Evolutionary conservation across 176 grass and related monocot genomes (phyloP).

Genomic region (Raddia guianensis): DNA sequence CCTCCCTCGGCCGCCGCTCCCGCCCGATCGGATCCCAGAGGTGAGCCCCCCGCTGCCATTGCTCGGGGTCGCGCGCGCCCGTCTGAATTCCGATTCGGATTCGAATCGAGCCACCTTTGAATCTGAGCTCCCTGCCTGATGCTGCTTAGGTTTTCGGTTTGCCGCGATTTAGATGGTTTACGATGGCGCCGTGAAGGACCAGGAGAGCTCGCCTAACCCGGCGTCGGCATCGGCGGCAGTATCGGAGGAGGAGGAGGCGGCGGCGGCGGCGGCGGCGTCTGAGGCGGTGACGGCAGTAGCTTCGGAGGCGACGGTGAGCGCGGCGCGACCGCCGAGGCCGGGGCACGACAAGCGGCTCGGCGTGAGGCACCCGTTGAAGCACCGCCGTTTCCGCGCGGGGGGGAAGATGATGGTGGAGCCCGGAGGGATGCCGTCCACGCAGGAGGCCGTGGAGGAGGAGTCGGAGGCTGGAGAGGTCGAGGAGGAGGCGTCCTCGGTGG

Average conservation of each 20-base stretch:
- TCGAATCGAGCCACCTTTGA: conserved; percentile 12
- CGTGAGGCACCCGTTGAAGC: conserved; percentile 65
- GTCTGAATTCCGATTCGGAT: background rate
- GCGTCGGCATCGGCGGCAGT: conserved; percentile 18
- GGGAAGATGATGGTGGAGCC: conserved; percentile 70
- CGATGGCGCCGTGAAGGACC: conserved; percentile 75
- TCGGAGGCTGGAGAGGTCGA: conserved; percentile 40
- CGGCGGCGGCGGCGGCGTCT: conserved; percentile 30
- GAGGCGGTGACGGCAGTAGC: background rate
- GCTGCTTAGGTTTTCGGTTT: conserved; percentile 28
- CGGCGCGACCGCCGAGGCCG: conserved; percentile 2
- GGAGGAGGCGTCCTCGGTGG: conserved; percentile 33
- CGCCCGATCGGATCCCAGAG: conserved; percentile 51
- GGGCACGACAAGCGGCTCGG: conserved; percentile 60
- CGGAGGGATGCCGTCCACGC: conserved; percentile 22
- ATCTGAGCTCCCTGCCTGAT: conserved; percentile 3
- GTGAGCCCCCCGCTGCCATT: conserved; percentile 23
- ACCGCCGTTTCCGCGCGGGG: conserved; percentile 50
- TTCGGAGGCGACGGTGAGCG: background rate
- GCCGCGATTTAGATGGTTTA: conserved; percentile 70
- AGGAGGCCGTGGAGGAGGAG: background rate
- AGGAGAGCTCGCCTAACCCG: conserved; percentile 38
- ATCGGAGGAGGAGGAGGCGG: conserved; percentile 42
- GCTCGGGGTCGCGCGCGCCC: conserved; percentile 17
- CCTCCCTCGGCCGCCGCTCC: background rate